Evolutionary conservation across 805 yeast genomes (phyloP), one percentile per base, ranked within the genome.

Genomic region (Candida patagonica): DNA sequence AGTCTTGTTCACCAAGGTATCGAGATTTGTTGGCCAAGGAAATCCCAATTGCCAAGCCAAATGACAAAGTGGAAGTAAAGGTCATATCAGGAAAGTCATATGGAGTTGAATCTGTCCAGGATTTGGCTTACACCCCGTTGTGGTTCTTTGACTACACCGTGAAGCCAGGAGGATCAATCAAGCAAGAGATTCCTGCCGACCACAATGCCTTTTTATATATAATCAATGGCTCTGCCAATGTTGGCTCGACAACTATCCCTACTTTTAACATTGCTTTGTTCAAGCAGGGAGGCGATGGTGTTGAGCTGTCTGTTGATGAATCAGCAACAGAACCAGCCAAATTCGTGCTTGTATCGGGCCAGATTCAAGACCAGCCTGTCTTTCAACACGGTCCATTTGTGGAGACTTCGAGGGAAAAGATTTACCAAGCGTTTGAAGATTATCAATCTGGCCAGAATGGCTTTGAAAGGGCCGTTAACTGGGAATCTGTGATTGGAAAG

Each of bases 301-400:
- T 83, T 35, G 60, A 54, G 26, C 88, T 86, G 31, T 59, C 60
- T 15, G 70, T 66, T 17, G 71, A 74, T n/a, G 70, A 59, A 17
- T 49, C 54, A 15, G 67, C 68, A 31, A 30, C 31, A 9, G 62
- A 65, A 26, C 66, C 63, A 25, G 62, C 85, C 2, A 76, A 79
- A 49, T 78, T 85, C 53, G 78, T 80, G 4, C 47, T 85, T n/a
- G 66, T 85, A 46, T 92, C 86, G 24, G 95, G 95, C 42, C 61
- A 81, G 56, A 71, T 73, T 16, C 63, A 84, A 42, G 72, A 83
- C 50, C 95, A 86, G 63, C 73, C 76, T 13, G 68, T 81, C 41
- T 81, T 84, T 24, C 95, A 87, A 56, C 80, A 86, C 56, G 96
- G 96, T 13, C 96, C 96, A 10, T 88, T 87, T 55, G 96, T 87